Percentiles rank a stretch among this genome's conserved stretches.
phyloP scores from a whole-genome alignment of 2,329 filamentous ascomycete genomes.

The Penicillium sp. region DNA sequence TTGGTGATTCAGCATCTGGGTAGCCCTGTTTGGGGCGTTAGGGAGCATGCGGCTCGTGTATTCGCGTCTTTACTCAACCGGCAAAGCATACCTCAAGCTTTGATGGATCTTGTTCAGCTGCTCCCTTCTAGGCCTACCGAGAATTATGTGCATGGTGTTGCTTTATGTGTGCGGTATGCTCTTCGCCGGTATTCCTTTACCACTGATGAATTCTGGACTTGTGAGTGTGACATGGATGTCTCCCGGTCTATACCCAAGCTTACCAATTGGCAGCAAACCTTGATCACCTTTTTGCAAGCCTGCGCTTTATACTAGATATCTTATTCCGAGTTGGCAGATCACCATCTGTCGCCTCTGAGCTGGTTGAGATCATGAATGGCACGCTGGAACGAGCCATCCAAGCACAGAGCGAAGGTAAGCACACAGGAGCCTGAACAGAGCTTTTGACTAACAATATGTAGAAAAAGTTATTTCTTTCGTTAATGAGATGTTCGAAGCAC shows the following conservation, averaged over 20 bases:
- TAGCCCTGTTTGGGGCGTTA: constrained; percentile 45
- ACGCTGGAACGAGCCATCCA: constrained; percentile 33
- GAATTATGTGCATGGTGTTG: constrained; percentile 42
- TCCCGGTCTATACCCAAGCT: not conserved
- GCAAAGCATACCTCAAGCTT: constrained; percentile 30
- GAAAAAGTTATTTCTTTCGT: constrained; percentile 21
- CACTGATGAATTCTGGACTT: constrained; percentile 34
- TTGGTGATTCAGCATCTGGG: constrained; percentile 40
- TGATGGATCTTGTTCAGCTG: constrained; percentile 27
- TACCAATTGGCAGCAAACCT: constrained; percentile 28
- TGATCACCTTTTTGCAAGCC: constrained; percentile 22
- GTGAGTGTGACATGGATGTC: constrained; percentile 20
- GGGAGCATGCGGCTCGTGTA: constrained; percentile 46
- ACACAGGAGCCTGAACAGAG: not conserved
- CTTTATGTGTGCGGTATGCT: constrained; percentile 40
- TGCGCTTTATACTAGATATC: constrained; percentile 26
- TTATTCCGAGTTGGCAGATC: constrained; percentile 32
- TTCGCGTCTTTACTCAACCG: constrained; percentile 40
- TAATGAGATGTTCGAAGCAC: constrained; percentile 22
- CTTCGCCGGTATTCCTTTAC: constrained; percentile 36
- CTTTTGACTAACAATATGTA: constrained; percentile 8
- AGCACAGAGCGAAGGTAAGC: constrained; percentile 31
- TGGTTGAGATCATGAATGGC: constrained; percentile 40
- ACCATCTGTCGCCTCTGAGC: constrained; percentile 33
- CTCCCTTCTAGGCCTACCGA: constrained; percentile 22